A percentile compares a stretch with the other conserved stretches of the same genome.
phyloP scores from a whole-genome alignment of 2,329 filamentous ascomycete genomes.

The Chaetomiaceae sp. region DNA sequence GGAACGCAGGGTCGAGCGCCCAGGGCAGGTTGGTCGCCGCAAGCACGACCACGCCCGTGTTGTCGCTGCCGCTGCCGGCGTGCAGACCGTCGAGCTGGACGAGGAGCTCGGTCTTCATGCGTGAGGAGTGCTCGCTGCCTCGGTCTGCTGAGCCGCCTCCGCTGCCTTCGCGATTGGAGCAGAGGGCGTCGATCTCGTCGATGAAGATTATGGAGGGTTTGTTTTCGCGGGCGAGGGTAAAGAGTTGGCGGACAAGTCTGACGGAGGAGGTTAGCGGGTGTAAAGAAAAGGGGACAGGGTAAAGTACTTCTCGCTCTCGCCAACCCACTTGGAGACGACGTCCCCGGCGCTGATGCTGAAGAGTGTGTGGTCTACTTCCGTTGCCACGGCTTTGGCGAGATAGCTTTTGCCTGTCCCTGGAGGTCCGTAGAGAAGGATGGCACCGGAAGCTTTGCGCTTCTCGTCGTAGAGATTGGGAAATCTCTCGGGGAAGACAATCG shows the following conservation, averaged over 20 bases:
- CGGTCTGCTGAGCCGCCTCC: slow-evolving; percentile 52
- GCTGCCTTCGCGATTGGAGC: slow-evolving; percentile 5
- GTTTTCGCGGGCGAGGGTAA: slow-evolving; percentile 11
- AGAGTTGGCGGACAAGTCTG: slow-evolving; percentile 12
- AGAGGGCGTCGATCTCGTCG: slow-evolving; percentile 25
- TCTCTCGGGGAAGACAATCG: slow-evolving; percentile 20
- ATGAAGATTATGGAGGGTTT: slow-evolving; percentile 30
- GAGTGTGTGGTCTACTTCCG: slow-evolving; percentile 11
- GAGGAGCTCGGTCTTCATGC: slow-evolving; percentile 7
- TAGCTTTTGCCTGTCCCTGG: slow-evolving; percentile 57
- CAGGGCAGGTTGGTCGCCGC: slow-evolving; percentile 9
- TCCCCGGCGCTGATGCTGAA: slow-evolving; percentile 13
- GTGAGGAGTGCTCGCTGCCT: slow-evolving; percentile 42
- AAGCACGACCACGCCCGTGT: slow-evolving; percentile 1
- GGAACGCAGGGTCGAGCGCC: slow-evolving; percentile 9
- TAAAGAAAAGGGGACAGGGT: not conserved
- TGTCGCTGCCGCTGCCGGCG: slow-evolving; percentile 54
- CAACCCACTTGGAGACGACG: slow-evolving; percentile 9
- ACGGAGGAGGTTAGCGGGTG: not conserved
- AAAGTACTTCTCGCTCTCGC: slow-evolving; percentile 13
- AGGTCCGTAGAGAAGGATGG: slow-evolving; percentile 50
- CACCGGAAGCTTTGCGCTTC: slow-evolving; percentile 12
- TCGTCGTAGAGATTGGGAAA: slow-evolving; percentile 25
- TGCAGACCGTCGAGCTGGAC: slow-evolving; percentile 41
- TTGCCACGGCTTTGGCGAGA: slow-evolving; percentile 38